A percentile compares a stretch with the other conserved stretches of the same genome.
Evolutionary conservation across 176 grass and related monocot genomes (phyloP).

Genomic region (Triticum turgidum): DNA sequence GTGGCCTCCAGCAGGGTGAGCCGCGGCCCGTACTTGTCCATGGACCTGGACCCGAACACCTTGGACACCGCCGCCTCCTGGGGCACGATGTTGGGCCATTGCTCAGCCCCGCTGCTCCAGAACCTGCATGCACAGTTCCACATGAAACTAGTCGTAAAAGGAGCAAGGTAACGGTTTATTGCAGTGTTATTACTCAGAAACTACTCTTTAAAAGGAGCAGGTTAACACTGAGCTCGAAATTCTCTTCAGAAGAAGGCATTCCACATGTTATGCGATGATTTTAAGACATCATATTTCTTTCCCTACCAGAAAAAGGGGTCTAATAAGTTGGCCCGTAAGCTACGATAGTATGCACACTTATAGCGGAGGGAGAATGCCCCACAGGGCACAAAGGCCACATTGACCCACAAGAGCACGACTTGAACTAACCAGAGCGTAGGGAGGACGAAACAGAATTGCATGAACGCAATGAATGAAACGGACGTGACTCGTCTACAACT

Average conservation of each 20-base stretch:
- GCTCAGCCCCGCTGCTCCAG: conserved; percentile 84
- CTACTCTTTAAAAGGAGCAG: not conserved
- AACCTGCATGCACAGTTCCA: conserved; percentile 50
- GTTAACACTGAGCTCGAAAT: not conserved
- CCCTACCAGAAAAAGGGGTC: not conserved
- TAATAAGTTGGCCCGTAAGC: not conserved
- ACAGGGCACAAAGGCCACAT: conserved; percentile 11
- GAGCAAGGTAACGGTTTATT: not conserved
- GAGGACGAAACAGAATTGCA: conserved; percentile 17
- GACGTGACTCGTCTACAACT: not conserved
- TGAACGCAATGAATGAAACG: conserved; percentile 21
- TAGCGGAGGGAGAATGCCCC: conserved; percentile 33
- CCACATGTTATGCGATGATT: not conserved
- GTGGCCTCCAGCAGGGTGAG: conserved; percentile 85
- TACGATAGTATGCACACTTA: conserved; percentile 16
- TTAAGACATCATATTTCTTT: not conserved
- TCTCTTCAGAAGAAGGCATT: not conserved
- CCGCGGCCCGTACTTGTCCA: conserved; percentile 74
- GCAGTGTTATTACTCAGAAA: not conserved
- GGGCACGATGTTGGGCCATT: conserved; percentile 83
- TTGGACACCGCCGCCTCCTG: conserved; percentile 76
- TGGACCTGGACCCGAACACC: conserved; percentile 80
- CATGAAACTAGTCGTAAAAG: not conserved
- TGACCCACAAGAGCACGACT: not conserved
- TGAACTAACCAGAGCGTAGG: conserved; percentile 21